Percentiles rank a stretch among this genome's conserved stretches.
Evolutionary conservation across 805 yeast species (phyloP).

Genomic region (Saccharomyces kudriavzevii): DNA sequence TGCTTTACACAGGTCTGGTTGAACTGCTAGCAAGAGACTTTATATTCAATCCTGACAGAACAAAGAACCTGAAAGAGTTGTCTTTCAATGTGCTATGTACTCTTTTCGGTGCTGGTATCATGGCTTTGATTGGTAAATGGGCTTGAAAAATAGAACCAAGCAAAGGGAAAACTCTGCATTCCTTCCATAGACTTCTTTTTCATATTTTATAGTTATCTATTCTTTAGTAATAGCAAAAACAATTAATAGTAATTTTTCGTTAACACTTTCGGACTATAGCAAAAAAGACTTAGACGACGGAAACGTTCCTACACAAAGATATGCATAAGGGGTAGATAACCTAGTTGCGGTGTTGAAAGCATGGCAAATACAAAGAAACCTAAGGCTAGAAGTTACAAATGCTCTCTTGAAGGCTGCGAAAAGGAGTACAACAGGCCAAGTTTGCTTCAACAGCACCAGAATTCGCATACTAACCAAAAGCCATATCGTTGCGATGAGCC

Average conservation of each 20-base stretch:
- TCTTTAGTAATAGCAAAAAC: not conserved
- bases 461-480: conserved; percentile 72
- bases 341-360: not conserved
- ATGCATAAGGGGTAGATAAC: not conserved
- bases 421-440: conserved; percentile 53
- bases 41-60: conserved; percentile 36
- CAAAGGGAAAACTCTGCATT: not conserved
- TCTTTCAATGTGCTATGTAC: conserved; percentile 18
- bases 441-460: conserved; percentile 54
- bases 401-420: conserved; percentile 39
- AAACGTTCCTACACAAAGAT: not conserved
- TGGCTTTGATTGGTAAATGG: conserved; percentile 75
- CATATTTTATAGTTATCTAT: not conserved
- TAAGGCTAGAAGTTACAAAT: conserved; percentile 35
- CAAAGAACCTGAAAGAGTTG: conserved; percentile 36
- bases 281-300: too few species aligned
- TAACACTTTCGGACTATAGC: not conserved
- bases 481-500: conserved; percentile 57
- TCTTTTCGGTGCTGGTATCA: conserved; percentile 54
- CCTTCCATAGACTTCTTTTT: not conserved
- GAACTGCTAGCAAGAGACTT: conserved; percentile 72
- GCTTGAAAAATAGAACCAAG: conserved; percentile 34
- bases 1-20: conserved; percentile 64
- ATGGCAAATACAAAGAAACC: not conserved
- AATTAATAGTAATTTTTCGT: not conserved